Base-by-base conservation (phyloP, 805 yeast genomes). In the Sporopachydermia lactativora region DNA sequence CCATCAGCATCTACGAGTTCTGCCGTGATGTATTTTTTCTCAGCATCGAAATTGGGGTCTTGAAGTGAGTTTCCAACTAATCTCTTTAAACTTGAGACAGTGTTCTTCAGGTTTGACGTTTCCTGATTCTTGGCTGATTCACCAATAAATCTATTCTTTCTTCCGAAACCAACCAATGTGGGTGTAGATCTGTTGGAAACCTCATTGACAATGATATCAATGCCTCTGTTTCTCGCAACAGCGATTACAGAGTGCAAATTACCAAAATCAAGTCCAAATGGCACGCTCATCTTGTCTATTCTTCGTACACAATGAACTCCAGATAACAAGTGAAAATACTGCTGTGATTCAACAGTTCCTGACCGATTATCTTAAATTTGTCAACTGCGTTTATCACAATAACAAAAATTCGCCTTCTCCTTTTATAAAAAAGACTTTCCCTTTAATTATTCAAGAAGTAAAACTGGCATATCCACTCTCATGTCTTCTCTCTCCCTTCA, bases 111-210 rank as follows among this genome's bases (percentile, higher is more conserved):
- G 71, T 92, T 92, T 45, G 96, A 85, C 43, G 88, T 85, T 66
- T 92, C 96, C 66, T 92, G 95, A 51, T 85, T 82, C 73, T 86
- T 88, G 57, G 95, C 98, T 41, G 82, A 56, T 69, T 92, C 99
- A 60, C 99, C 99, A 51, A 92, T 76, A 58, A 75, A 78, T 69
- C 99, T 79, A 73, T 75, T 79, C 66, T 82, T 84, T 49, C 58
- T 60, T 52, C 96, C 96, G 53, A 92, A 92, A 24, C 96, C 97
- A 52, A 92, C 92, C 50, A 84, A 62, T 19, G 82, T 62, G 17
- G 99, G 98, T 24, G 99, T 92, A 51, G 94, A 64, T 66, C 99
- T 81, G 80, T 92, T 92, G 43, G 97, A 88, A 39, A 92, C 97
- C 67, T 92, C 99, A 62, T 92, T 92, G 67, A 92, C 97, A 55